Percentiles rank a stretch among this genome's conserved stretches.
Conservation (phyloP, 2,329 filamentous ascomycete species). For the Simplicillium aogashimaense region DNA sequence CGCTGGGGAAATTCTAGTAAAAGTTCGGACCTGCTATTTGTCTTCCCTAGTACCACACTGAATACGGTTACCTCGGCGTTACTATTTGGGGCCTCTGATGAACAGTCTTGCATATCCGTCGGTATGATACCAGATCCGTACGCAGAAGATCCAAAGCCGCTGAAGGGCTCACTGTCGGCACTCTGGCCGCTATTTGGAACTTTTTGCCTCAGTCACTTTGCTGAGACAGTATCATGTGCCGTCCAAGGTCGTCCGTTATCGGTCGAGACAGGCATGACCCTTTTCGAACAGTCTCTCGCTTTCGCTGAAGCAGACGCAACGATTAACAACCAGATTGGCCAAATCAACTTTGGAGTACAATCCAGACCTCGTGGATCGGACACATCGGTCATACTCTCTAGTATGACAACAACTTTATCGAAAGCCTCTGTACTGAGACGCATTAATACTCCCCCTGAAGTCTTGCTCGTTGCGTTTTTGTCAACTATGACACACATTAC, state of each 20-base stretch:
- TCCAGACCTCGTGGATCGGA: constrained; percentile 6
- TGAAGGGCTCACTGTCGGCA: constrained; percentile 68
- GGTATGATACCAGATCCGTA: constrained; percentile 44
- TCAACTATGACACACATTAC: constrained; percentile 82
- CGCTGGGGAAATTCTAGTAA: constrained; percentile 61
- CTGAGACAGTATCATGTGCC: constrained; percentile 81
- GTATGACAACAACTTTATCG: constrained; percentile 36
- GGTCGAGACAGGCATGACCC: constrained; percentile 88
- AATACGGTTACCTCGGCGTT: constrained; percentile 63
- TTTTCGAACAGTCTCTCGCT: constrained; percentile 91
- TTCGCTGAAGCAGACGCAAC: constrained; percentile 93
- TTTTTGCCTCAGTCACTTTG: constrained; percentile 67
- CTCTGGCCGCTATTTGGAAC: constrained; percentile 68
- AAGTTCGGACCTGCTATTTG: constrained; percentile 58
- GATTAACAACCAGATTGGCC: constrained; percentile 68
- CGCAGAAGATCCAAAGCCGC: constrained; percentile 23
- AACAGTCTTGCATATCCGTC: constrained; percentile 64
- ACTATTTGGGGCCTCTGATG: constrained; percentile 64
- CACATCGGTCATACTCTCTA: constrained; percentile 9
- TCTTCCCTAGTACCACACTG: constrained; percentile 57
- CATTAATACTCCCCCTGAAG: constrained; percentile 82
- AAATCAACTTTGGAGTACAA: constrained; percentile 45
- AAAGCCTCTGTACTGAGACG: constrained; percentile 62
- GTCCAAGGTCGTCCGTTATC: constrained; percentile 72
- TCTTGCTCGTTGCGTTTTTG: constrained; percentile 78